Evolutionary conservation across 2,329 filamentous ascomycete genomes (phyloP).

Genomic region (Ambrosiella cleistominuta): DNA sequence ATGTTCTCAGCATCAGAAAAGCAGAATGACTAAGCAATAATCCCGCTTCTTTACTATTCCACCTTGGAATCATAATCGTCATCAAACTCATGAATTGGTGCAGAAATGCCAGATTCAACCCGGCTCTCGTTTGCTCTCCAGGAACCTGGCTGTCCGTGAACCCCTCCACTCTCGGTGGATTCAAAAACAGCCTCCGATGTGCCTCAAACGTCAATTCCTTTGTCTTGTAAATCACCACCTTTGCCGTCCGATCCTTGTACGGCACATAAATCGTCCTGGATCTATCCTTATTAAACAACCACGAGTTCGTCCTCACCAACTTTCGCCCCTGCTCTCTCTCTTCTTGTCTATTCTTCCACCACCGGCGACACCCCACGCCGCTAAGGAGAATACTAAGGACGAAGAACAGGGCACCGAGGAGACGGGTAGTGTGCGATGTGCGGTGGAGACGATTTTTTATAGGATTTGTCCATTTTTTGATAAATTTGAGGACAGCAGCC

Average conservation of each 20-base stretch:
- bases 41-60: slow-evolving; percentile 90
- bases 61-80: slow-evolving; percentile 93
- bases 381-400: slow-evolving; percentile 61
- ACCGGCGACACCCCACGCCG: slow-evolving; percentile 60
- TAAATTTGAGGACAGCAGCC: slow-evolving; percentile 47
- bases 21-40: slow-evolving; percentile 73
- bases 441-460: slow-evolving; percentile 37
- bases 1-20: slow-evolving; percentile 82
- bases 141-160: slow-evolving; percentile 61
- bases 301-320: slow-evolving; percentile 79
- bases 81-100: slow-evolving; percentile 92
- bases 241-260: slow-evolving; percentile 71
- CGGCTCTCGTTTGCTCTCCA: slow-evolving; percentile 78
- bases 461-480: slow-evolving; percentile 39
- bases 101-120: slow-evolving; percentile 84
- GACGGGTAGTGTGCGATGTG: slow-evolving; percentile 52
- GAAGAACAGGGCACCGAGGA: slow-evolving; percentile 61
- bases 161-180: slow-evolving; percentile 60
- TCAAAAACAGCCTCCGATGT: slow-evolving; percentile 79
- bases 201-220: slow-evolving; percentile 93
- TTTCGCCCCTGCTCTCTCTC: slow-evolving; percentile 71
- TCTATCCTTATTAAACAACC: slow-evolving; percentile 83
- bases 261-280: slow-evolving; percentile 90
- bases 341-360: slow-evolving; percentile 54
- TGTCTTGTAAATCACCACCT: slow-evolving; percentile 78